These are phyloP conservation scores for Tylopilus rubrobrunneus DNA, from an alignment of 768 basidiomycete genomes.

Conservation along the genomic window DNA sequence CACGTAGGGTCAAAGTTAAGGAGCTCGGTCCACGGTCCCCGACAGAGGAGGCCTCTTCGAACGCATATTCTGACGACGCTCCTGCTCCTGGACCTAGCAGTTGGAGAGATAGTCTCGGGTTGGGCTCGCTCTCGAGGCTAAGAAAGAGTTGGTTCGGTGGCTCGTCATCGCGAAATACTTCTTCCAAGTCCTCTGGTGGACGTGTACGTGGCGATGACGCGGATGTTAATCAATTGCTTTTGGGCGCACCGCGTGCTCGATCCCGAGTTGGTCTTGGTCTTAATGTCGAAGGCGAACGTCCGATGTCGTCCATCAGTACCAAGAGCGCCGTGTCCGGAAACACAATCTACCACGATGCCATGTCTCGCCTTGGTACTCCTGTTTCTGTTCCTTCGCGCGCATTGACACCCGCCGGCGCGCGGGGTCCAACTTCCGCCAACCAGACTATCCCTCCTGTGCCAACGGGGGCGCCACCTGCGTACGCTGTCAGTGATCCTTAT, in stretches of 20 bases:
- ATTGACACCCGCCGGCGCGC: conserved; percentile 39
- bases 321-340: conserved; percentile 50
- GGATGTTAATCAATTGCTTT: conserved; percentile 42
- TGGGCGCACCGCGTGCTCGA: conserved; percentile 24
- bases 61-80: conserved; percentile 9
- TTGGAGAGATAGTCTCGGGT: conserved; percentile 39
- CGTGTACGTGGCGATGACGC: conserved; percentile 38
- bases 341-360: conserved; percentile 62
- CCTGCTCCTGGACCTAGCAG: conserved; percentile 27
- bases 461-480: conserved; percentile 28
- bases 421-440: conserved; percentile 10
- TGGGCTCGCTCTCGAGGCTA: conserved; percentile 46
- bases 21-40: conserved; percentile 28
- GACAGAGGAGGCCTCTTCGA: conserved; percentile 13
- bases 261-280: conserved; percentile 36
- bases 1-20: conserved; percentile 38
- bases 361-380: conserved; percentile 44
- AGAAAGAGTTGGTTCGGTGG: conserved; percentile 58
- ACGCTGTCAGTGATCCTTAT: conserved; percentile 30
- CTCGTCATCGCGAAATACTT: conserved; percentile 29
- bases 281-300: conserved; percentile 42
- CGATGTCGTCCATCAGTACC: conserved; percentile 54
- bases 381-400: conserved; percentile 40
- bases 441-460: conserved; percentile 17
- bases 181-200: conserved; percentile 28